Base-by-base conservation (phyloP, 306 rosid genomes). In the Glycyrrhiza uralensis region DNA sequence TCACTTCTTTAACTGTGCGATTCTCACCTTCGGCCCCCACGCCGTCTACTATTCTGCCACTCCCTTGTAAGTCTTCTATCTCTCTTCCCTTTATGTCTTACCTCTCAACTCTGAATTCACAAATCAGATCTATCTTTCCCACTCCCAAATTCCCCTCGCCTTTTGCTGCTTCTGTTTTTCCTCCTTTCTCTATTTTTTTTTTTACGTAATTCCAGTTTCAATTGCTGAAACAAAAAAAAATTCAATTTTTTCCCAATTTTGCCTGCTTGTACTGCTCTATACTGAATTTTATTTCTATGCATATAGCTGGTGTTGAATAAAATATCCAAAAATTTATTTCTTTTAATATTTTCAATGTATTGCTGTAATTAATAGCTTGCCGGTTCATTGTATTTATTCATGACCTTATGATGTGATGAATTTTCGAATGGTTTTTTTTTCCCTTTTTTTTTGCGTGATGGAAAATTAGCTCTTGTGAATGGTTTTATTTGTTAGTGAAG, bases 1-100 rank as follows among this genome's bases (percentile, higher is more conserved):
- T 76, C 97, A 95, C 69, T 95, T 95, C 88, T 95, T 95, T 68
- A 95, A 95, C 88, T 95, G 99, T 4, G 99, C 99, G 12, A 89
- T 95, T 77, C 96, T 95, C 65, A 91, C 99, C 13, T 95, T 95
- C 85, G 99, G 97, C 50, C 99, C 99, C 28, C 99, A 95, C 86
- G 99, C 92, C 77, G 96, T 95, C 58, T 91, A 91, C 90, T 95
- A 88, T 75, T 91, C 99, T 17, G 99, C 97, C 68, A 95, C 99
- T 0, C 97, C 99, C 19, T 76, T 95, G 97, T 95, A 81, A 38
- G 76, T 8, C 36, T 36, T 4, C 5, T 13, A 9, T 11, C 7
- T 22, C 4, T 68, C 14, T 24, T 12, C 4, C 35, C 56, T n/a
- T 46, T n/a, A n/a, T n/a, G n/a, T n/a, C n/a, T n/a, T n/a, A n/a